Conservation (phyloP, 1,284 basidiomycete species). For the Pseudozyma hubeiensis region DNA sequence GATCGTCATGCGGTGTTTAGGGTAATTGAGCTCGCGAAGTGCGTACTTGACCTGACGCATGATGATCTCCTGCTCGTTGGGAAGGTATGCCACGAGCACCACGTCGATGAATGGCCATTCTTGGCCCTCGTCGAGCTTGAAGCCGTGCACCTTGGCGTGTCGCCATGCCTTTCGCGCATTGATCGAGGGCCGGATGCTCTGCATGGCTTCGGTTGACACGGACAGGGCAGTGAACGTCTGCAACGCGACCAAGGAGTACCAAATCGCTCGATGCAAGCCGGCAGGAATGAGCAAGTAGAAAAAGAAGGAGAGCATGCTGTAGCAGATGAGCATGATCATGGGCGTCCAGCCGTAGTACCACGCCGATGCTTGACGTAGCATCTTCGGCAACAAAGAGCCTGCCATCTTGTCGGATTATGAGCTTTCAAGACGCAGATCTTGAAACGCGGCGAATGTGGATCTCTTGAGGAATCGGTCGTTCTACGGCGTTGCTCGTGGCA, state of each 20-base stretch:
- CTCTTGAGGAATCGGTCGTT: too few relatives aligned
- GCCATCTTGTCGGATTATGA: slow-evolving; percentile 15
- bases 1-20: slow-evolving; percentile 51
- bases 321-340: slow-evolving; percentile 53
- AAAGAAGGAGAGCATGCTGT: slow-evolving; percentile 49
- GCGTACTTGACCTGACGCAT: slow-evolving; percentile 58
- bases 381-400: slow-evolving; percentile 9
- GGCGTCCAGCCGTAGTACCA: slow-evolving; percentile 58
- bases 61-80: slow-evolving; percentile 62
- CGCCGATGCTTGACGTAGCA: slow-evolving; percentile 32
- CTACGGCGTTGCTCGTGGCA: too few relatives aligned
- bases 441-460: too few relatives aligned
- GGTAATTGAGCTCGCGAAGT: slow-evolving; percentile 58
- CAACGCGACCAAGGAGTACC: slow-evolving; percentile 48
- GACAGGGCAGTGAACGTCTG: slow-evolving; percentile 58
- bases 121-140: slow-evolving; percentile 50
- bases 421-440: background rate
- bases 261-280: slow-evolving; percentile 49
- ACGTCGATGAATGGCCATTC: slow-evolving; percentile 59
- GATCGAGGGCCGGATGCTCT: slow-evolving; percentile 54
- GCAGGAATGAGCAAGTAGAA: slow-evolving; percentile 55
- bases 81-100: slow-evolving; percentile 60
- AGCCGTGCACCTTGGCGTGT: slow-evolving; percentile 47
- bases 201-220: slow-evolving; percentile 58
- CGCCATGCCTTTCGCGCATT: slow-evolving; percentile 54